Evolutionary conservation across 129 eudicot genomes (phyloP).

Genomic region (Saussurea involucrata): DNA sequence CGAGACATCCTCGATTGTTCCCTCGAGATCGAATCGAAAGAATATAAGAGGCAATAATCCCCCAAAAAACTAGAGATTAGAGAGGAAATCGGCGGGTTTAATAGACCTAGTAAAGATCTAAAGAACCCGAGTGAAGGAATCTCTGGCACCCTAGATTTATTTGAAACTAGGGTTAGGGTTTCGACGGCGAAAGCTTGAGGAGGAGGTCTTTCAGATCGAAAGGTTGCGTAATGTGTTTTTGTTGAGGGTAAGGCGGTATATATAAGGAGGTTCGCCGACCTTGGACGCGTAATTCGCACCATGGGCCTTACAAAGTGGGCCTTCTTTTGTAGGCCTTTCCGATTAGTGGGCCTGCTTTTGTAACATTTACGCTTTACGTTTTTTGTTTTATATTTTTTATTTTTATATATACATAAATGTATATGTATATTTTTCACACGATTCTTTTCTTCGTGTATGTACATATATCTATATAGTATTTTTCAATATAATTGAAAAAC

Average conservation of each 20-base stretch:
- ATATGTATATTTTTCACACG: too few species aligned
- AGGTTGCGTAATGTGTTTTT: neutral
- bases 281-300: constrained; percentile 17
- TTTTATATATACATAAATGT: too few species aligned
- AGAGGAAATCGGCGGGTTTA: constrained; percentile 9
- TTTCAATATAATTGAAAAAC: too few species aligned
- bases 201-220: neutral
- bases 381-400: neutral
- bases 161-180: constrained; percentile 35
- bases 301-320: constrained; percentile 23
- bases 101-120: constrained; percentile 12
- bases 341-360: neutral
- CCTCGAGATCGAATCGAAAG: constrained; percentile 17
- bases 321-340: neutral
- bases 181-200: constrained; percentile 18
- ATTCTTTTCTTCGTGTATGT: too few species aligned
- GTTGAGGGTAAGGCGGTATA: constrained; percentile 9
- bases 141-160: neutral
- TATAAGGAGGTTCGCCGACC: constrained; percentile 26
- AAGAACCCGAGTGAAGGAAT: neutral
- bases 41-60: neutral
- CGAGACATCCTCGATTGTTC: constrained; percentile 50
- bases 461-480: too few species aligned
- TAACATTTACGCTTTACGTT: neutral
- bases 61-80: neutral